Evolutionary conservation across 2,329 filamentous ascomycete genomes (phyloP).

Genomic region (Trichoderma endophyticum): DNA sequence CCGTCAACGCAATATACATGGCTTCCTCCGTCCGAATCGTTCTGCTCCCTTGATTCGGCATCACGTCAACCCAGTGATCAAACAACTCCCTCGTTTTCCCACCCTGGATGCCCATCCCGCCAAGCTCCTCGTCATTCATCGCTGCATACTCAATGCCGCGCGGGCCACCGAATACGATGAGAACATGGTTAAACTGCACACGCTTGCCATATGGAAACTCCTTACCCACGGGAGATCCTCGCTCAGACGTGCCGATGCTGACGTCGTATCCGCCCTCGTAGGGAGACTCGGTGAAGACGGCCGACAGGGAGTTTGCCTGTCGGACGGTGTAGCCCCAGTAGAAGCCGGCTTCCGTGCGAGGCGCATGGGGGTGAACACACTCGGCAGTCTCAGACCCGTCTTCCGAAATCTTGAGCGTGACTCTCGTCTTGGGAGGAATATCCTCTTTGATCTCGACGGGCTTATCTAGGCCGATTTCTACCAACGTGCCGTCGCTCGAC

Average conservation of each 20-base stretch:
- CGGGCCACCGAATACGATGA: constrained; percentile 79
- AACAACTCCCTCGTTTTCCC: constrained; percentile 68
- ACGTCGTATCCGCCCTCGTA: constrained; percentile 78
- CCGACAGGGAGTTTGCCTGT: constrained; percentile 61
- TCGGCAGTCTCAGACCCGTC: constrained; percentile 46
- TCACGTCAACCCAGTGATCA: constrained; percentile 79
- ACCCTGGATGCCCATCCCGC: constrained; percentile 60
- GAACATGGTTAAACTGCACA: constrained; percentile 62
- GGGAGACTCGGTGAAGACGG: constrained; percentile 72
- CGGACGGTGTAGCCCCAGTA: constrained; percentile 83
- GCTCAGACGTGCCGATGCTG: constrained; percentile 80
- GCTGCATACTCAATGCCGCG: constrained; percentile 75
- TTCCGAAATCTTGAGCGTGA: constrained; percentile 65
- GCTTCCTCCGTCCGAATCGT: constrained; percentile 84
- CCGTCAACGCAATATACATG: constrained; percentile 70
- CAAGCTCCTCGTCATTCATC: constrained; percentile 54
- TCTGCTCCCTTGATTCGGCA: constrained; percentile 76
- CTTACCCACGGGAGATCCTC: constrained; percentile 54
- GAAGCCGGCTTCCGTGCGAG: constrained; percentile 72
- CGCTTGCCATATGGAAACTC: constrained; percentile 44
- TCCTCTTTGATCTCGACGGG: constrained; percentile 54
- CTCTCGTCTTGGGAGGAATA: constrained; percentile 67
- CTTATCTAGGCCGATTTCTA: constrained; percentile 56
- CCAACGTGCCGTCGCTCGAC: constrained; percentile 48
- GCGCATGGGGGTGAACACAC: constrained; percentile 64